phyloP scores from a whole-genome alignment of 257 asterid species.

The Ilex asprella region DNA sequence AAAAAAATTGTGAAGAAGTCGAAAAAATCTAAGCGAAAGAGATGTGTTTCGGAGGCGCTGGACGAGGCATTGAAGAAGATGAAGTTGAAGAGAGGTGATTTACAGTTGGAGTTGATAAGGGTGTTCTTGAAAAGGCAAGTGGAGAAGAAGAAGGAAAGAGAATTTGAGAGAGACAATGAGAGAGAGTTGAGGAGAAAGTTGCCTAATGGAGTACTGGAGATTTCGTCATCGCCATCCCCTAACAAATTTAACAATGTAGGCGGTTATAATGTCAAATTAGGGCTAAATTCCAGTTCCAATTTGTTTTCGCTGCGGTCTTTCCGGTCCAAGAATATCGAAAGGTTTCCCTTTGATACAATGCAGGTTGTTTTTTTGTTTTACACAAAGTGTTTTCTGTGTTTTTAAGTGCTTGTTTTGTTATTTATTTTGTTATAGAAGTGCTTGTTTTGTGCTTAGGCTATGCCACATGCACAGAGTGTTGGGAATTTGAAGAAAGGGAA shows the following conservation, averaged over 20 bases:
- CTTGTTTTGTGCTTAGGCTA: slow-evolving; percentile 35
- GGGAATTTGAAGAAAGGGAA: slow-evolving; percentile 38
- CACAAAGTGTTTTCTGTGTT: background rate
- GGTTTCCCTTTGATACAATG: slow-evolving; percentile 65
- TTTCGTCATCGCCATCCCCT: slow-evolving; percentile 38
- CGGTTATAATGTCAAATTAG: slow-evolving; percentile 54
- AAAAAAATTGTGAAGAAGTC: background rate
- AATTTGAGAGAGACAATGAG: slow-evolving; percentile 23
- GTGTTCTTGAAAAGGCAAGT: slow-evolving; percentile 73
- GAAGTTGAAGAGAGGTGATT: slow-evolving; percentile 79
- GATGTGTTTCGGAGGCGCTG: slow-evolving; percentile 62
- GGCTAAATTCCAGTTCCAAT: slow-evolving; percentile 24
- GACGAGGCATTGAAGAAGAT: slow-evolving; percentile 79
- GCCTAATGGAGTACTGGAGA: slow-evolving; percentile 85
- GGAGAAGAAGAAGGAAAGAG: slow-evolving; percentile 73
- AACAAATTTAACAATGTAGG: slow-evolving; percentile 21
- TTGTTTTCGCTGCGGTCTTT: slow-evolving; percentile 45
- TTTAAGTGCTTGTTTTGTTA: background rate
- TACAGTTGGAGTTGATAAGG: slow-evolving; percentile 82
- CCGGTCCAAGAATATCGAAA: slow-evolving; percentile 83
- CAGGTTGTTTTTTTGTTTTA: slow-evolving; percentile 47
- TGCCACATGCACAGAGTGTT: slow-evolving; percentile 48
- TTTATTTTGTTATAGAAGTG: slow-evolving; percentile 3
- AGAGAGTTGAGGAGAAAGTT: slow-evolving; percentile 39
- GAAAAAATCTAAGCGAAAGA: slow-evolving; percentile 35